phyloP scores from a whole-genome alignment of 768 basidiomycete species.

The Pisolithus tinctorius region DNA sequence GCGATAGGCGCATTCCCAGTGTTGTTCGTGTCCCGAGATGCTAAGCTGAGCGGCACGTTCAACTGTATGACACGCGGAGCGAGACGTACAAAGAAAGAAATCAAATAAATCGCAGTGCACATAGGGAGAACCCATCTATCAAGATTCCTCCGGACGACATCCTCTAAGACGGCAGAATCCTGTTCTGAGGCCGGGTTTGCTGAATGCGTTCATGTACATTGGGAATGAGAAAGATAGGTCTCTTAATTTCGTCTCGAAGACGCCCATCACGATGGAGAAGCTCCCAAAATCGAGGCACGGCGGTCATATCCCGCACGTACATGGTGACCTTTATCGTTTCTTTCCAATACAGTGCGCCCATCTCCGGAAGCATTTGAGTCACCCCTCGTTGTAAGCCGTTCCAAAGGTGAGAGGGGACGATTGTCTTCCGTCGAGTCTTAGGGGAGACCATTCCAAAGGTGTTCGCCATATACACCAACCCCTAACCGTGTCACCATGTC shows the following conservation, averaged over 20 bases:
- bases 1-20: conserved; percentile 55
- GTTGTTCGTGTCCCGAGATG: conserved; percentile 33
- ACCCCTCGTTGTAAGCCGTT: no score
- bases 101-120: conserved; percentile 42
- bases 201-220: conserved; percentile 5
- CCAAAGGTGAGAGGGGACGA: no score
- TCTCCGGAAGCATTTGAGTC: no score
- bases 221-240: not conserved
- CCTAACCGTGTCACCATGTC: no score
- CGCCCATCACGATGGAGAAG: no score
- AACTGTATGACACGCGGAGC: not conserved
- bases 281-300: no score
- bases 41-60: not conserved
- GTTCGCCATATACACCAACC: no score
- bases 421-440: no score
- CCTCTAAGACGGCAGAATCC: conserved; percentile 26
- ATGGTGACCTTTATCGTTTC: no score
- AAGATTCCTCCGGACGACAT: conserved; percentile 42
- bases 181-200: conserved; percentile 6
- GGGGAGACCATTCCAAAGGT: no score
- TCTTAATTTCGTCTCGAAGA: conserved; percentile 1
- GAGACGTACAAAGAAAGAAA: conserved; percentile 45
- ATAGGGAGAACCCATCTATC: conserved; percentile 43
- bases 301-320: no score
- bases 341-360: no score